Evolutionary conservation across 2,329 filamentous ascomycete species (phyloP).

Genomic region (Stagonosporopsis cucurbitacearum): DNA sequence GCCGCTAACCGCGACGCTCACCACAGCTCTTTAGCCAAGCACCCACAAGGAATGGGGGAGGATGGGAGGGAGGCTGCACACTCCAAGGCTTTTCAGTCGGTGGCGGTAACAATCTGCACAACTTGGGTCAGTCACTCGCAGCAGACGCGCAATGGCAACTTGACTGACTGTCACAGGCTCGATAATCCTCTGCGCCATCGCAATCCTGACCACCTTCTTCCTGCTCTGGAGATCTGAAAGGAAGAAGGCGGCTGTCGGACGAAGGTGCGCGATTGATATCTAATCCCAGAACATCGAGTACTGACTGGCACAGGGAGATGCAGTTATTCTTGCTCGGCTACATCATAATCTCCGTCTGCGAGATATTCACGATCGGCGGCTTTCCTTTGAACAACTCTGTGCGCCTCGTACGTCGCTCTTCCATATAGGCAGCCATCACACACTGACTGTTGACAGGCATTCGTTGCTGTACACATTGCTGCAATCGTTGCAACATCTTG

Average conservation of each 20-base stretch:
- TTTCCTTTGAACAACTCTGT: conserved; percentile 77
- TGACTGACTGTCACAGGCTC: conserved; percentile 67
- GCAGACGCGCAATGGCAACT: conserved; percentile 10
- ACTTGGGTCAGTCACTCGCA: conserved; percentile 71
- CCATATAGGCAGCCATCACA: background rate
- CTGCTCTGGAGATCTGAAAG: conserved; percentile 81
- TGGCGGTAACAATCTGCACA: conserved; percentile 71
- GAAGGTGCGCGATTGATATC: conserved; percentile 62
- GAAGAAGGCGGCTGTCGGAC: conserved; percentile 91
- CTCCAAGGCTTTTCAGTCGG: conserved; percentile 77
- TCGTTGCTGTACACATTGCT: conserved; percentile 88
- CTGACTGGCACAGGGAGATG: conserved; percentile 75
- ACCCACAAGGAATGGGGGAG: conserved; percentile 66
- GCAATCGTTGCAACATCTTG: conserved; percentile 87
- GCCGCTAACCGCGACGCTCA: conserved; percentile 36
- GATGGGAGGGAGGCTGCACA: conserved; percentile 70
- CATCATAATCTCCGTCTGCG: conserved; percentile 87
- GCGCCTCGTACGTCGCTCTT: conserved; percentile 68
- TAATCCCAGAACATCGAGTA: background rate
- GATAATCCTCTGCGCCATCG: conserved; percentile 79
- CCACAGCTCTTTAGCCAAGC: conserved; percentile 68
- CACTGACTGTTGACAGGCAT: conserved; percentile 64
- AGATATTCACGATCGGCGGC: conserved; percentile 93
- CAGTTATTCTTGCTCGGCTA: conserved; percentile 90
- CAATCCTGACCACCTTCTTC: conserved; percentile 71